Evolutionary conservation across 805 yeast genomes (phyloP).

Genomic region (Cyberlindnera euphorbiiphila): DNA sequence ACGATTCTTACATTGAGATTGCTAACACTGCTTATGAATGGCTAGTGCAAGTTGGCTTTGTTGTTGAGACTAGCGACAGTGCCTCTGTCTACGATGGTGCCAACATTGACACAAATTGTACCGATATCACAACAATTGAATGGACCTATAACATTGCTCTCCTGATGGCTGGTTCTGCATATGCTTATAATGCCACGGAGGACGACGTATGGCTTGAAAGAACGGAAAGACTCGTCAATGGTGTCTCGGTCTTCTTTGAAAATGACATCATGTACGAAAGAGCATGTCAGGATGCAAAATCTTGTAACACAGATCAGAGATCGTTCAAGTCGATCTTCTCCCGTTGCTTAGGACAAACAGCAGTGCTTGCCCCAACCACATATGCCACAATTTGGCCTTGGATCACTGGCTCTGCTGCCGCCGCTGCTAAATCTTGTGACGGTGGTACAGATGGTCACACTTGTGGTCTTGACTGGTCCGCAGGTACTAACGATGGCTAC

Average conservation of each 20-base stretch:
- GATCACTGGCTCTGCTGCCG: slow-evolving; percentile 51
- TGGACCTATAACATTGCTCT: slow-evolving; percentile 75
- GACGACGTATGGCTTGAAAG: slow-evolving; percentile 48
- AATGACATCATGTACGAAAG: slow-evolving; percentile 56
- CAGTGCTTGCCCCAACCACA: slow-evolving; percentile 49
- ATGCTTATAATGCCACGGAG: slow-evolving; percentile 58
- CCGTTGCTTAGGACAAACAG: slow-evolving; percentile 57
- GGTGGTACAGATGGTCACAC: slow-evolving; percentile 77
- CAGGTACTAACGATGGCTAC: slow-evolving; percentile 53
- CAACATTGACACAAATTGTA: slow-evolving; percentile 43
- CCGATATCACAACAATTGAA: slow-evolving; percentile 42
- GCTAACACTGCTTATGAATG: slow-evolving; percentile 57
- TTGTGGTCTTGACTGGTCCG: slow-evolving; percentile 69
- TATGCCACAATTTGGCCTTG: slow-evolving; percentile 39
- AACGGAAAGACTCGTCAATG: slow-evolving; percentile 40
- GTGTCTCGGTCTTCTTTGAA: slow-evolving; percentile 46
- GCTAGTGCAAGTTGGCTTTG: slow-evolving; percentile 49
- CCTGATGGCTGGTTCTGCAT: slow-evolving; percentile 63
- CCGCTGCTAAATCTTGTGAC: slow-evolving; percentile 64
- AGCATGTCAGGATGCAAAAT: slow-evolving; percentile 50
- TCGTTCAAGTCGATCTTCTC: slow-evolving; percentile 67
- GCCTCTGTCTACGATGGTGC: slow-evolving; percentile 59
- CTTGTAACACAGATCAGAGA: slow-evolving; percentile 74
- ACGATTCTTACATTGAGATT: slow-evolving; percentile 49
- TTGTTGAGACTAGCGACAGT: slow-evolving; percentile 31